These are phyloP conservation scores for Venturia pyrina DNA, from an alignment of 2,329 filamentous ascomycete genomes.

Conservation along the genomic window DNA sequence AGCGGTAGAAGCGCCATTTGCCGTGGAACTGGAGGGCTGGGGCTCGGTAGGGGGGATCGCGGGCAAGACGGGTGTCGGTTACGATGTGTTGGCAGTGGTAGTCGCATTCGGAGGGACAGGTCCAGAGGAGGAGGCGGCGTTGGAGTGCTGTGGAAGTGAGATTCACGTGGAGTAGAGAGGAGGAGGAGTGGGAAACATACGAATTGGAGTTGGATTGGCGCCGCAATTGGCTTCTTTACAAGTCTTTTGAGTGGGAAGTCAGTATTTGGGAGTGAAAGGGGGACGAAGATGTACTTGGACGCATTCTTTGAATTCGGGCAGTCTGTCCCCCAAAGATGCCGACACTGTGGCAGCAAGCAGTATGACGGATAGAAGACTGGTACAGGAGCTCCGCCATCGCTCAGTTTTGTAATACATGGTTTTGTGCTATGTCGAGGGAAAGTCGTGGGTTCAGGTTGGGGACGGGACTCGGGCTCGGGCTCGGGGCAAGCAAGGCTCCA, in stretches of 20 bases:
- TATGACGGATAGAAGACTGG: slow-evolving; percentile 21
- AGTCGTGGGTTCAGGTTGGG: background rate
- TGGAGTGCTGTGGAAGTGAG: slow-evolving; percentile 53
- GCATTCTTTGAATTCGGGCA: slow-evolving; percentile 82
- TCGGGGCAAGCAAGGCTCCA: too few species aligned
- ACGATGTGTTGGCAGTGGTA: slow-evolving; percentile 95
- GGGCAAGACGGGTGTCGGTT: slow-evolving; percentile 59
- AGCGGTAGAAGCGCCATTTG: slow-evolving; percentile 93
- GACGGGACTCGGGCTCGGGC: background rate
- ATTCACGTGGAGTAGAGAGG: slow-evolving; percentile 11
- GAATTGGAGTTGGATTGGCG: slow-evolving; percentile 54
- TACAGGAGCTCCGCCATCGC: background rate
- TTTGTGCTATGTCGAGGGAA: background rate
- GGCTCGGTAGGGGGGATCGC: slow-evolving; percentile 52
- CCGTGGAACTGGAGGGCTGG: slow-evolving; percentile 88
- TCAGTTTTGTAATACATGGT: background rate
- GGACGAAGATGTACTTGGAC: slow-evolving; percentile 51
- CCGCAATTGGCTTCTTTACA: slow-evolving; percentile 75
- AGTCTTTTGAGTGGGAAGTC: slow-evolving; percentile 43
- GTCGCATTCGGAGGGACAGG: slow-evolving; percentile 89
- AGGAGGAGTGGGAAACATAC: slow-evolving; percentile 42
- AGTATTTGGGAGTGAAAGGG: slow-evolving; percentile 11
- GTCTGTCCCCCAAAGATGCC: slow-evolving; percentile 72
- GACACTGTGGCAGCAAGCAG: slow-evolving; percentile 30
- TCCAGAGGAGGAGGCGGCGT: slow-evolving; percentile 83